A percentile compares a stretch with the other conserved stretches of the same genome.
phyloP scores from a whole-genome alignment of 352 stramenopile genomes.

The Peronospora destructor region DNA sequence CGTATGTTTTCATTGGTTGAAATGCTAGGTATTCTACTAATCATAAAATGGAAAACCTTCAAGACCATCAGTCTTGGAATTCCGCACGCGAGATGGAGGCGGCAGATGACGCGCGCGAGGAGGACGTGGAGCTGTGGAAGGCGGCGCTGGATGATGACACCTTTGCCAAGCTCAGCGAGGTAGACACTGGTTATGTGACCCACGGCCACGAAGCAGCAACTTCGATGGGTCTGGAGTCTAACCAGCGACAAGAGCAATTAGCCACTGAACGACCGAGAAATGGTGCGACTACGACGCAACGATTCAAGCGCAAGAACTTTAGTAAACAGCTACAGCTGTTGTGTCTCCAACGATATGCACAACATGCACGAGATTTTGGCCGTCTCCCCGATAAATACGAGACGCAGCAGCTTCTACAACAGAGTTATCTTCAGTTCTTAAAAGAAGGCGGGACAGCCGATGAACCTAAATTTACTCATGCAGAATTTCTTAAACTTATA shows the following conservation, averaged over 20 bases:
- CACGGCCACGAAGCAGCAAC: conserved; percentile 2
- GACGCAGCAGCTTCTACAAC: conserved; percentile 43
- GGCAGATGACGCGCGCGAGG: conserved; percentile 16
- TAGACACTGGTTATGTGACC: conserved; percentile 21
- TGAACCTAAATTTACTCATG: conserved; percentile 41
- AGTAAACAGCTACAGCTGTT: conserved; percentile 61
- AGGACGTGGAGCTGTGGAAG: conserved; percentile 52
- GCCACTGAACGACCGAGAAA: conserved; percentile 1
- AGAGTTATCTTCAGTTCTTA: conserved; percentile 50
- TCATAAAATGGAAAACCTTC: conserved; percentile 3
- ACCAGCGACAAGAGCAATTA: conserved; percentile 10
- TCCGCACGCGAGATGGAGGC: conserved; percentile 17
- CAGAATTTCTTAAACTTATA: conserved; percentile 67
- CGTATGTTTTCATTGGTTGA: conserved; percentile 23
- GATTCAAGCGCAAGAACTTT: conserved; percentile 64
- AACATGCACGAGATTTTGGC: conserved; percentile 27
- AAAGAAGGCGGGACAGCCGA: conserved; percentile 39
- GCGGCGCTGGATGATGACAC: conserved; percentile 32
- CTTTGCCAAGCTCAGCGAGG: conserved; percentile 40
- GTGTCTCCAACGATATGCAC: conserved; percentile 51
- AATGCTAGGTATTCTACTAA: conserved; percentile 22
- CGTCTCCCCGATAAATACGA: conserved; percentile 41
- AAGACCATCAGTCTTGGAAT: conserved; percentile 22
- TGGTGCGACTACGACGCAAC: conserved; percentile 5
- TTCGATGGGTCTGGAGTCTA: conserved; percentile 11